Evolutionary conservation across 2,329 filamentous ascomycete species (phyloP).

Genomic region (Mollisia scopiformis): DNA sequence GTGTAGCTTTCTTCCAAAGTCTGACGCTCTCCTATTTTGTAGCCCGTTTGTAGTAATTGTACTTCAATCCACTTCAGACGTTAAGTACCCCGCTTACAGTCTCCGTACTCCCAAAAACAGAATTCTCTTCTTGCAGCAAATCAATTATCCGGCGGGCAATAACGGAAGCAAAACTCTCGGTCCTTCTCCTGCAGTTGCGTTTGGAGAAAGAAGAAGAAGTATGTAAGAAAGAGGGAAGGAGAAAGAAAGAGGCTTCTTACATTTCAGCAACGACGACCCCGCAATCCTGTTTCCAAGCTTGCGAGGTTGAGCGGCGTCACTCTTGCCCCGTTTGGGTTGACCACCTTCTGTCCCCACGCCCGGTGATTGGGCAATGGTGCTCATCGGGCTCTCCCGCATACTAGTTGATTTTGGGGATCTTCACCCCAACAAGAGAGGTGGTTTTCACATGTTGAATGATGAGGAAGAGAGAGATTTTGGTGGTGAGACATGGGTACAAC

Average conservation of each 20-base stretch:
- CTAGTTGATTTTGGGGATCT: not conserved
- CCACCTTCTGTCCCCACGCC: not conserved
- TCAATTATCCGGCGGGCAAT: conserved; percentile 8
- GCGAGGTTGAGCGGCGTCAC: not conserved
- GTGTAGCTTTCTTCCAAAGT: not conserved
- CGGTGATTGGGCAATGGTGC: not conserved
- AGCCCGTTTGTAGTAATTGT: too few species aligned
- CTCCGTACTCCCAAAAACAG: not conserved
- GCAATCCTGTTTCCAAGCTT: not conserved
- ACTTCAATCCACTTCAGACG: too few species aligned
- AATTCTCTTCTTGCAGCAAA: not conserved
- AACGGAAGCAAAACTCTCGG: not conserved
- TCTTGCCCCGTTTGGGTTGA: not conserved
- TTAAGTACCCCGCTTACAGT: not conserved
- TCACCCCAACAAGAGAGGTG: not conserved
- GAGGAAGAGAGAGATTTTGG: not conserved
- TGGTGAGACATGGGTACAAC: not conserved
- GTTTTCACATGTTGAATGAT: too few species aligned
- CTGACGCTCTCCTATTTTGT: not conserved
- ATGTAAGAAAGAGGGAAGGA: not conserved
- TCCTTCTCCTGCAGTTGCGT: not conserved
- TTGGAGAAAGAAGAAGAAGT: not conserved
- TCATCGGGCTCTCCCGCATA: not conserved
- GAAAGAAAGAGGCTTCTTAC: not conserved
- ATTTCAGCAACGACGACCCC: not conserved